A percentile compares a stretch with the other conserved stretches of the same genome.
These are phyloP conservation scores for Phialophora chinensis DNA, from an alignment of 2,329 filamentous ascomycete genomes.

Conservation along the genomic window DNA sequence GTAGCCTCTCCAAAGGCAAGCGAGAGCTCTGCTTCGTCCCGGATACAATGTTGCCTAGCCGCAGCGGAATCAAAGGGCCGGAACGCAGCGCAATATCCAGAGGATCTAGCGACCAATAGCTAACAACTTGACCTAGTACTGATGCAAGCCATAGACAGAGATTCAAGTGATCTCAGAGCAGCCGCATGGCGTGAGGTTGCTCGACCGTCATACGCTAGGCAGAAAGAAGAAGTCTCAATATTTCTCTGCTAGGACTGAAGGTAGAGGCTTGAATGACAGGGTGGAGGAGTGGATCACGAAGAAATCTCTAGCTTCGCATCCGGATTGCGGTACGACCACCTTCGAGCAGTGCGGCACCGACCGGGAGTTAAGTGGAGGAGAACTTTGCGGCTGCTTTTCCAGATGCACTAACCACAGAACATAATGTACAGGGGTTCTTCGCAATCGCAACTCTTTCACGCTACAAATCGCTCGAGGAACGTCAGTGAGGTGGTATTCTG, in stretches of 20 bases:
- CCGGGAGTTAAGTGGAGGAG: neutral
- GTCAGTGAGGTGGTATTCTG: neutral
- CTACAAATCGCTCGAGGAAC: neutral
- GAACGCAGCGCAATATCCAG: neutral
- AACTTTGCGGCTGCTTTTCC: neutral
- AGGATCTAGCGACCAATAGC: neutral
- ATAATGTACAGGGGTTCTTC: neutral
- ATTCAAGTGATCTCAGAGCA: neutral
- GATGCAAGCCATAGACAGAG: neutral
- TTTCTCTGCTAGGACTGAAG: neutral
- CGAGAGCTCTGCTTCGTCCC: neutral
- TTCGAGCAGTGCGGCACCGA: neutral
- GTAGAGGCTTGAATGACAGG: neutral
- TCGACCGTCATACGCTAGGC: neutral
- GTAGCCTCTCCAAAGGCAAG: neutral
- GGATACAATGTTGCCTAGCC: neutral
- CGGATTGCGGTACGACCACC: neutral
- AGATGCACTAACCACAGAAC: neutral
- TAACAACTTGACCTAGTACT: neutral
- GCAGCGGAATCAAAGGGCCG: slow-evolving; percentile 3
- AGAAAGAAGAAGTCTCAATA: neutral
- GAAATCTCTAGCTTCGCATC: neutral
- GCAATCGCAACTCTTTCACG: neutral
- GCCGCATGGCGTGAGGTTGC: neutral
- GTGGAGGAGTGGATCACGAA: neutral